Evolutionary conservation across 306 rosid species (phyloP).

Genomic region (Corylus americana): DNA sequence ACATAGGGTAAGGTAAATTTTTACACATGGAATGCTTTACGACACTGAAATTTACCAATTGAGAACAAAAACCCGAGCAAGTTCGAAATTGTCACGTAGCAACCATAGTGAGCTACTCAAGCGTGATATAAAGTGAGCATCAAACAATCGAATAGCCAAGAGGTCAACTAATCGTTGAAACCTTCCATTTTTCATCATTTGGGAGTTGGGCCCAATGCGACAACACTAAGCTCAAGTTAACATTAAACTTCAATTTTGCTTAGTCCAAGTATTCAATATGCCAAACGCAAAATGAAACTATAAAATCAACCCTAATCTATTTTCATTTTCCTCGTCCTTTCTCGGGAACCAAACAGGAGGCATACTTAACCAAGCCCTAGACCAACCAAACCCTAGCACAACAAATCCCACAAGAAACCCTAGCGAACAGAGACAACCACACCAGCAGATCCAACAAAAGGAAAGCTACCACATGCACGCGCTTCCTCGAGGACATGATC

Average conservation of each 20-base stretch:
- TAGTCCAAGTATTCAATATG: neutral
- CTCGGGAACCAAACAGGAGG: neutral
- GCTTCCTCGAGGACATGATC: neutral
- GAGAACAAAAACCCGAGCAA: neutral
- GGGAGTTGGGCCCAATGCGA: neutral
- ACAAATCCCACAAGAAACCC: neutral
- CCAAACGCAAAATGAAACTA: neutral
- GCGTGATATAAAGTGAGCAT: neutral
- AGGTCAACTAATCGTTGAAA: neutral
- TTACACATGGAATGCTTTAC: neutral
- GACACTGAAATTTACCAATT: neutral
- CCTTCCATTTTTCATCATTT: conserved; percentile 1
- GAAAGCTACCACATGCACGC: neutral
- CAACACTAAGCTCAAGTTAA: neutral
- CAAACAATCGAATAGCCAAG: neutral
- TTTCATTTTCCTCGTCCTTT: neutral
- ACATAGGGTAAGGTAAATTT: neutral
- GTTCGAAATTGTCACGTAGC: neutral
- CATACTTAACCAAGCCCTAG: neutral
- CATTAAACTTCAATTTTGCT: neutral
- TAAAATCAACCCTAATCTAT: neutral
- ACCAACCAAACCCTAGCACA: conserved; percentile 30
- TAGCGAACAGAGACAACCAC: neutral
- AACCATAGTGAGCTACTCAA: neutral
- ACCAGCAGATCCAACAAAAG: conserved; percentile 28